These are phyloP conservation scores for Linanthus parryae DNA, from an alignment of 148 eudicot species.

Conservation along the genomic window DNA sequence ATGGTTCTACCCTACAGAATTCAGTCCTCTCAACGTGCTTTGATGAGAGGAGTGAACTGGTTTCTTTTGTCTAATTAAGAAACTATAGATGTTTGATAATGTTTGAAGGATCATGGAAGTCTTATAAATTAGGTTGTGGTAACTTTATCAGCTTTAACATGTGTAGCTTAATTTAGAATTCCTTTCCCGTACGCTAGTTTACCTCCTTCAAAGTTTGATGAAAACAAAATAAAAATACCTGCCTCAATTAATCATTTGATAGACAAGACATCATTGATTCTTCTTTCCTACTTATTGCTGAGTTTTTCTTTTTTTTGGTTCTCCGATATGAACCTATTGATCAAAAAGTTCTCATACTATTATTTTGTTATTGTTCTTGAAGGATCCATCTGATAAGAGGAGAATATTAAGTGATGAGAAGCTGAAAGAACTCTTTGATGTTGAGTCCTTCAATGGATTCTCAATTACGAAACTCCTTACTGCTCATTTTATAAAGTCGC, in stretches of 20 bases:
- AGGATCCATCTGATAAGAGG: conserved; percentile 84
- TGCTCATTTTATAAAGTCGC: conserved; percentile 54
- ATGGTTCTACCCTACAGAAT: neutral
- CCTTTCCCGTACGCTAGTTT: neutral
- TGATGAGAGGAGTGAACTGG: too few relatives aligned
- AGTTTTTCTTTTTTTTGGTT: neutral
- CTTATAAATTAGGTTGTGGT: conserved; percentile 1
- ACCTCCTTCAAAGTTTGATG: neutral
- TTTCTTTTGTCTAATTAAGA: too few relatives aligned
- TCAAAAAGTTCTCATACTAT: conserved; percentile 1
- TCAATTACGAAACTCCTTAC: conserved; percentile 56
- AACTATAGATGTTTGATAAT: too few relatives aligned
- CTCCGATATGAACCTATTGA: neutral
- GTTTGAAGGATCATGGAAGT: too few relatives aligned
- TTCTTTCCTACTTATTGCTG: too few relatives aligned
- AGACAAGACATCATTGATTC: too few relatives aligned
- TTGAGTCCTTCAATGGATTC: conserved; percentile 69
- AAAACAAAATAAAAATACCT: too few relatives aligned
- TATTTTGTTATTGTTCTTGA: conserved; percentile 20
- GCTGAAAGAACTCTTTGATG: conserved; percentile 83
- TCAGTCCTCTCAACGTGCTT: too few relatives aligned
- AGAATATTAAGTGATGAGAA: conserved; percentile 77
- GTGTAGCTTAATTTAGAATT: neutral
- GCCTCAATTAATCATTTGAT: too few relatives aligned
- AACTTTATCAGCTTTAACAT: neutral